Percentiles rank a stretch among this genome's conserved stretches.
Evolutionary conservation across 306 rosid species (phyloP).

Genomic region (Gastrolobium villosum): DNA sequence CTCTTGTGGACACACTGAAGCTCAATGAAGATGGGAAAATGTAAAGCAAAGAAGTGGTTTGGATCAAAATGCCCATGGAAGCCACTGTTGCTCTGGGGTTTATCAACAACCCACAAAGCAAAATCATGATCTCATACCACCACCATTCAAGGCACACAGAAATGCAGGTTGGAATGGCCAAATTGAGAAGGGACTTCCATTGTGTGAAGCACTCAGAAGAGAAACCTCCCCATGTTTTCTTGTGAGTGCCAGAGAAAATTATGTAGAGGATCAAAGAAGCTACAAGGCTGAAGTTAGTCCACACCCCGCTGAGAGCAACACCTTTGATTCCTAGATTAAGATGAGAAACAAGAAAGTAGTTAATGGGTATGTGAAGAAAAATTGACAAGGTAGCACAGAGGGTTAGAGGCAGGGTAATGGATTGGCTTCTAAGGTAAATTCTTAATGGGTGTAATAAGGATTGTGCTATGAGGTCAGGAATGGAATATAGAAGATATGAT

Average conservation of each 20-base stretch:
- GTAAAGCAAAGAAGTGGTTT: constrained; percentile 85
- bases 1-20: constrained; percentile 92
- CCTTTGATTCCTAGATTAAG: constrained; percentile 77
- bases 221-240: constrained; percentile 77
- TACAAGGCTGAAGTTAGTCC: constrained; percentile 78
- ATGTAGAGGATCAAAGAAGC: constrained; percentile 70
- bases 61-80: constrained; percentile 93
- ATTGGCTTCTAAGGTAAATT: constrained; percentile 82
- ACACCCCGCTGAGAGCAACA: constrained; percentile 82
- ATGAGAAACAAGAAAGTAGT: constrained; percentile 64
- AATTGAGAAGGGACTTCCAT: constrained; percentile 70
- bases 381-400: constrained; percentile 75
- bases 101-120: constrained; percentile 73
- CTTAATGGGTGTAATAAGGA: constrained; percentile 85
- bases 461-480: constrained; percentile 93
- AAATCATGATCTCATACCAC: constrained; percentile 98
- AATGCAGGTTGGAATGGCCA: constrained; percentile 89
- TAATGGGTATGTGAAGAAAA: constrained; percentile 81
- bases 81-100: constrained; percentile 85
- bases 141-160: constrained; percentile 98
- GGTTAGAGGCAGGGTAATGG: constrained; percentile 89
- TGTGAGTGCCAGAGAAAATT: constrained; percentile 59
- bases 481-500: constrained; percentile 72
- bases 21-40: constrained; percentile 87
- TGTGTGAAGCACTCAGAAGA: constrained; percentile 64